These are phyloP conservation scores for Suillus cothurnatus DNA, from an alignment of 768 basidiomycete species.

Conservation along the genomic window DNA sequence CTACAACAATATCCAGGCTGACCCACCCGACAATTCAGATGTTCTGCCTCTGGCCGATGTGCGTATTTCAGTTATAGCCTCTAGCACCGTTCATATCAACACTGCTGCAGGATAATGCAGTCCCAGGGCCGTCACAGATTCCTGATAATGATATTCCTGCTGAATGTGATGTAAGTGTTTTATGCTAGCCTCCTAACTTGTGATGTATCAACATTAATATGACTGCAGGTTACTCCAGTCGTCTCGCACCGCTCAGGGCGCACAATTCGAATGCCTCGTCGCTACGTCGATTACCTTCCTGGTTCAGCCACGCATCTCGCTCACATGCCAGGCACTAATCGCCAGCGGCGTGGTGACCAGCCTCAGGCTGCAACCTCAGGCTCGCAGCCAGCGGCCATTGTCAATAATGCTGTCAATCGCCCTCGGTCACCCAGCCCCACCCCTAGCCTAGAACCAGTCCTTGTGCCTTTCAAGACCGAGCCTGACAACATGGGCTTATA, in stretches of 20 bases:
- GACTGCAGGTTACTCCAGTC: background rate
- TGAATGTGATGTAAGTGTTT: no score
- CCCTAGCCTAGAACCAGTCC: background rate
- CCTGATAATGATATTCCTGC: no score
- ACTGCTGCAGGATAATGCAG: no score
- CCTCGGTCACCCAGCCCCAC: background rate
- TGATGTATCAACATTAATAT: no score
- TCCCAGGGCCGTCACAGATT: no score
- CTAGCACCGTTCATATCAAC: no score
- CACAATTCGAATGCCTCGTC: conserved; percentile 2
- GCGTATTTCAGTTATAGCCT: no score
- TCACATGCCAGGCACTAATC: background rate
- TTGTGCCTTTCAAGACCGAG: background rate
- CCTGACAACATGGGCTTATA: conserved; percentile 5
- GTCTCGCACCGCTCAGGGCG: conserved; percentile 10
- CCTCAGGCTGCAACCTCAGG: no score
- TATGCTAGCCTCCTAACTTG: no score
- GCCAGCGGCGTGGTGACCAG: background rate
- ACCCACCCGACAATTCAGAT: no score
- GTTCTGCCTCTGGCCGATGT: no score
- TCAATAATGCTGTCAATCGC: background rate
- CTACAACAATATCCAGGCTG: no score
- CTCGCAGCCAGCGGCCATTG: background rate
- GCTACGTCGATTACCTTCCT: conserved; percentile 11
- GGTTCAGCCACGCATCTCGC: background rate